These are phyloP conservation scores for Lentinula aciculospora DNA, from an alignment of 768 basidiomycete species.

Conservation along the genomic window DNA sequence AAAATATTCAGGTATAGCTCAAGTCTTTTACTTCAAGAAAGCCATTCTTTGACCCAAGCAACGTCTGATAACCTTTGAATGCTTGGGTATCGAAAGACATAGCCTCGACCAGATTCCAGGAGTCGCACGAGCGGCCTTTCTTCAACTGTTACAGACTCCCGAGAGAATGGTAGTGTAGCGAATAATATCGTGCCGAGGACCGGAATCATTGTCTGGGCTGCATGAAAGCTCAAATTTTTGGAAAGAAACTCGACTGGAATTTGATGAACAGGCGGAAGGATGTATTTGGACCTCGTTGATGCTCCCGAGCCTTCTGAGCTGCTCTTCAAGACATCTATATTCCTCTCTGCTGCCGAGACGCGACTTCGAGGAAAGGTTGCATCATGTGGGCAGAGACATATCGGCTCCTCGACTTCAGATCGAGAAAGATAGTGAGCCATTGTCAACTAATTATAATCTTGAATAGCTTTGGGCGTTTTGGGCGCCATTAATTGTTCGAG, in stretches of 20 bases:
- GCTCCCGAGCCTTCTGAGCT: no score
- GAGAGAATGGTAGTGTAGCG: background rate
- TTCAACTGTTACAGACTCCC: background rate
- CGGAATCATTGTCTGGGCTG: background rate
- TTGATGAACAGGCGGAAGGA: no score
- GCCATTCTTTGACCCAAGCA: background rate
- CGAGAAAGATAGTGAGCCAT: no score
- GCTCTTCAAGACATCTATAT: no score
- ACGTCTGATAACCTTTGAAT: background rate
- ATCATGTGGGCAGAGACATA: no score
- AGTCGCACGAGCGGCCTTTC: background rate
- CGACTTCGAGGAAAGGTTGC: no score
- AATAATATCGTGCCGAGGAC: background rate
- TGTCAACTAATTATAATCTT: no score
- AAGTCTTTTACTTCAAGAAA: background rate
- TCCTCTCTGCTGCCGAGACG: no score
- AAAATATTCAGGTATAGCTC: background rate
- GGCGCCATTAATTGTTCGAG: no score
- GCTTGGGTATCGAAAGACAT: background rate
- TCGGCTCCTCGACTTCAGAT: no score
- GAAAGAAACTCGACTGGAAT: no score
- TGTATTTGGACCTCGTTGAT: background rate
- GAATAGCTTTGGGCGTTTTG: no score
- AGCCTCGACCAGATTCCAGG: background rate
- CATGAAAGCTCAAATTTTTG: background rate